A percentile compares a stretch with the other conserved stretches of the same genome.
Evolutionary conservation across 768 basidiomycete genomes (phyloP).

Genomic region (Rhodosporidiobolus odoratus): DNA sequence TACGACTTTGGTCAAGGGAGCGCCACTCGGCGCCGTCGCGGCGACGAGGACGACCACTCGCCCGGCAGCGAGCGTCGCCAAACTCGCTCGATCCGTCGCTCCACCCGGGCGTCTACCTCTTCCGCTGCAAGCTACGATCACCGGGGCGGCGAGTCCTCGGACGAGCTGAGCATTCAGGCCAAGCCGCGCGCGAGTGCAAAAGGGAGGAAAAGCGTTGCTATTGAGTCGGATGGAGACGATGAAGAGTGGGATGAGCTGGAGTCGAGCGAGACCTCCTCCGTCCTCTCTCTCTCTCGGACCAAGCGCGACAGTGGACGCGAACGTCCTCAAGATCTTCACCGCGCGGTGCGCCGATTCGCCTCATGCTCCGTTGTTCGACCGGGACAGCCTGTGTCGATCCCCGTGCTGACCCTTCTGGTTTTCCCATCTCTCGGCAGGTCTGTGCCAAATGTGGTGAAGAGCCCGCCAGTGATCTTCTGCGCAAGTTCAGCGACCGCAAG

Average conservation of each 20-base stretch:
- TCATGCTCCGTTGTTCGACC: background rate
- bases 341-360: background rate
- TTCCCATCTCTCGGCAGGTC: background rate
- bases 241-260: background rate
- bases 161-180: constrained; percentile 3
- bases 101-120: background rate
- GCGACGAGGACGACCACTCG: background rate
- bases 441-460: constrained; percentile 11
- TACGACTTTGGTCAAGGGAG: constrained; percentile 13
- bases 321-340: constrained; percentile 21
- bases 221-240: background rate
- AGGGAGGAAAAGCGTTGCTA: background rate
- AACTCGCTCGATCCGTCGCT: background rate
- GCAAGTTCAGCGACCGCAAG: background rate
- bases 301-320: background rate
- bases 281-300: background rate
- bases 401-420: background rate
- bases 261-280: background rate
- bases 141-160: constrained; percentile 1
- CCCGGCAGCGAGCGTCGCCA: background rate
- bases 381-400: background rate
- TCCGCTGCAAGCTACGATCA: background rate
- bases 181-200: background rate
- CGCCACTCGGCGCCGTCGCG: no score
- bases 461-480: background rate